Evolutionary conservation across 2,329 filamentous ascomycete genomes (phyloP).

Genomic region (Phaeophleospora eucalypticola): DNA sequence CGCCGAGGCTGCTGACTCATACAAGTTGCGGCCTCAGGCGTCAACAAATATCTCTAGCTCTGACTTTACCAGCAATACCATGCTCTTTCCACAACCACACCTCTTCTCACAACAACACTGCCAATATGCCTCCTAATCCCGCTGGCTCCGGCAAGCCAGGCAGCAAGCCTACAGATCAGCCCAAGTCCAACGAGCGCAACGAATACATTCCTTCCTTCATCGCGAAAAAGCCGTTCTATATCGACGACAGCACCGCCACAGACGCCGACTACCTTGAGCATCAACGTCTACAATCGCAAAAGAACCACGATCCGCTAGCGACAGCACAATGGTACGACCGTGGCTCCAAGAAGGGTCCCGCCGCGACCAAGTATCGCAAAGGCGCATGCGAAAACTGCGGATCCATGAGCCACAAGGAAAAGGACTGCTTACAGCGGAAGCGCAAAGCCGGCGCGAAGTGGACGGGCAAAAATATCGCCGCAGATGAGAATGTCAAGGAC

Average conservation of each 20-base stretch:
- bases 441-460: constrained; percentile 86
- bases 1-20: too few relatives aligned
- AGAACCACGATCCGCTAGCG: constrained; percentile 54
- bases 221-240: constrained; percentile 95
- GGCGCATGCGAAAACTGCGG: constrained; percentile 98
- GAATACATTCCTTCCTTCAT: constrained; percentile 98
- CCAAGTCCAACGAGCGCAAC: constrained; percentile 77
- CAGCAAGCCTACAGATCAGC: constrained; percentile 71
- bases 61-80: background rate
- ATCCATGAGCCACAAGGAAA: constrained; percentile 91
- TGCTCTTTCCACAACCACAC: background rate
- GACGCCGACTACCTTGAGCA: constrained; percentile 90
- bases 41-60: background rate
- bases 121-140: constrained; percentile 51
- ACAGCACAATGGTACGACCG: constrained; percentile 89
- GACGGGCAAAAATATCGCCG: constrained; percentile 89
- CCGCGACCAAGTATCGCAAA: constrained; percentile 94
- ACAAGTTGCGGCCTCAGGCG: background rate
- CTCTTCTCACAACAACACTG: background rate
- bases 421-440: constrained; percentile 86
- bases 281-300: constrained; percentile 74
- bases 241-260: constrained; percentile 68
- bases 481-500: constrained; percentile 82
- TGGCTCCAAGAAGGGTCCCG: constrained; percentile 70
- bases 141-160: constrained; percentile 16